Evolutionary conservation across 177 flowering plant species (phyloP), one percentile per base, ranked within the genome.

Genomic region (Vitis hybrid): DNA sequence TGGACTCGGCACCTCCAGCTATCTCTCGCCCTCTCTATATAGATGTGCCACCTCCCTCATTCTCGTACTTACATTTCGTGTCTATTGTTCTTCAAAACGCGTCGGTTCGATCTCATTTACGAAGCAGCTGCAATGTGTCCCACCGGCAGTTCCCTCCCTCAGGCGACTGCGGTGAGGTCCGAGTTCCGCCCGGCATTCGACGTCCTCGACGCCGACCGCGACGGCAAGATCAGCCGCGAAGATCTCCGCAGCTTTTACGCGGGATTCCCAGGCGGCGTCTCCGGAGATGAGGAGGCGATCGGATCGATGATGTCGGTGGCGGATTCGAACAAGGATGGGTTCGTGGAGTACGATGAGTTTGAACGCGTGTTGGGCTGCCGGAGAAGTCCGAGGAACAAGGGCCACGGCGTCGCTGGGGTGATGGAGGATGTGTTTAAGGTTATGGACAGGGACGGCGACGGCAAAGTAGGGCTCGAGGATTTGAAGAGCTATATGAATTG

Each of bases 261-360:
- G 0, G 82, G 75, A 12, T 59, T 73, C 31, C 26, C 76, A 49
- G 52, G 62, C 55, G 65, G 67, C 16, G 61, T 49, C 13, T 54
- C 59, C 3, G 71, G 74, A 12, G 79, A 69, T 0, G 93, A 88
- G 1, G 94, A 86, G 1, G 78, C 78, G 13, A 91, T 93, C 45
- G 83, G 81, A n/a, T 59, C 91, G 34, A 93, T 95, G 99, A 95
- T 95, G 2, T 69, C 84, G 2, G 78, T 76, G 50, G 98, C 99
- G 1, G 99, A 93, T 50, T 70, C 67, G 3, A 82, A 95, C 82
- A 77, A 74, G 18, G 78, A 88, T 59, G 98, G 97, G 11, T 88
- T 77, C 79, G 94, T 95, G 1, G 91, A 87, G 77, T 87, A 81
- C 75, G 90, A 89, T 0, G 98, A 95, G 73, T 93, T 95, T 63